Conservation (phyloP, 331 rosid species). For the Arachis monticola region DNA sequence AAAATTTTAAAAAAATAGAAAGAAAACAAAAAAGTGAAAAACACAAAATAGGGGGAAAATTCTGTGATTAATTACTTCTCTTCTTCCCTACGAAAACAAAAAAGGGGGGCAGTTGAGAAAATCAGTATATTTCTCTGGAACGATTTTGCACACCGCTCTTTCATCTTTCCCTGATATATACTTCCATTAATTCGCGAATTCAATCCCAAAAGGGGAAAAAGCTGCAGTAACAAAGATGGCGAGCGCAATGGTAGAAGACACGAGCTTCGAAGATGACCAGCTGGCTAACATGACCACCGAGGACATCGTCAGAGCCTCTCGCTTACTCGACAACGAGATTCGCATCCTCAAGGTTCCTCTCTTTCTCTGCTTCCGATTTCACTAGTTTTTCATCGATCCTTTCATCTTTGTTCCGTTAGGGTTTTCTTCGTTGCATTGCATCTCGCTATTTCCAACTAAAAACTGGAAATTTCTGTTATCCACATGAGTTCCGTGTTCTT, state of each 20-base stretch:
- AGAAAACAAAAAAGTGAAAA: no score
- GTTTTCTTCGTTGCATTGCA: conserved; percentile 17
- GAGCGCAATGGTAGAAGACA: conserved; percentile 73
- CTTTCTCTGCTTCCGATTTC: not conserved
- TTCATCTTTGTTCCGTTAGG: conserved; percentile 23
- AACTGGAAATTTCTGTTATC: not conserved
- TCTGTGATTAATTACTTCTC: no score
- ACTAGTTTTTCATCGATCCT: not conserved
- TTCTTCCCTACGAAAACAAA: no score
- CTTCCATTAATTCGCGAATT: no score
- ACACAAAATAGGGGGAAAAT: no score
- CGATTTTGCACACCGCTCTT: no score
- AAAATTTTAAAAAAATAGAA: no score
- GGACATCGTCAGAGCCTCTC: conserved; percentile 80
- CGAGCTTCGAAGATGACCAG: conserved; percentile 79
- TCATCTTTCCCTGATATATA: no score
- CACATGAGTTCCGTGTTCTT: not conserved
- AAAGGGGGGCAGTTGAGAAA: no score
- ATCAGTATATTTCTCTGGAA: no score
- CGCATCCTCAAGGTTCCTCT: conserved; percentile 75
- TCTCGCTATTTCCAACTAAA: not conserved
- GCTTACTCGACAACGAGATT: conserved; percentile 87
- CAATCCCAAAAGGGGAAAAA: not conserved
- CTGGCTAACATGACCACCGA: conserved; percentile 71
- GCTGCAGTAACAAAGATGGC: conserved; percentile 56